A percentile compares a stretch with the other conserved stretches of the same genome.
Evolutionary conservation across 169 alveolate species (phyloP).

Genomic region (Perkinsus marinus): DNA sequence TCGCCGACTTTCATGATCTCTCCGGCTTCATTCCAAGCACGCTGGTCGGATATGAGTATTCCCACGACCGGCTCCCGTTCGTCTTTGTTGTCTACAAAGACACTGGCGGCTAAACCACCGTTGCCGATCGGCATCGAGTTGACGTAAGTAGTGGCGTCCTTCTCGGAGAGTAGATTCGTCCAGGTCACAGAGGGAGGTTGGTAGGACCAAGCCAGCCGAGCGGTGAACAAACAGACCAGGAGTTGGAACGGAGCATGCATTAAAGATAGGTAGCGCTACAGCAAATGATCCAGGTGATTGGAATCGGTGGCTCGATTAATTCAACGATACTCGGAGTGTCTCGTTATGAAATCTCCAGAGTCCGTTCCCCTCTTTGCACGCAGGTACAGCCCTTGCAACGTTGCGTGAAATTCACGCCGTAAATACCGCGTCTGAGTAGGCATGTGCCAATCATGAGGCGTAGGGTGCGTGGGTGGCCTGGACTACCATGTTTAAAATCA

Average conservation of each 20-base stretch:
- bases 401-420: too few relatives aligned
- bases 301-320: too few relatives aligned
- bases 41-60: background rate
- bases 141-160: background rate
- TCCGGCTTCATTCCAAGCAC: background rate
- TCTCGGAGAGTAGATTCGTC: background rate
- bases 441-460: too few relatives aligned
- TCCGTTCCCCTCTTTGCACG: too few relatives aligned
- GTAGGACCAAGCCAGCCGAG: background rate
- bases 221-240: background rate
- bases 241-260: background rate
- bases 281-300: too few relatives aligned
- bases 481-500: too few relatives aligned
- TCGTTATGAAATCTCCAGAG: too few relatives aligned
- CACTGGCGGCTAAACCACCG: background rate
- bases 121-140: background rate
- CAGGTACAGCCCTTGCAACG: too few relatives aligned
- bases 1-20: background rate
- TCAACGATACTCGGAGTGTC: too few relatives aligned
- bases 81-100: background rate
- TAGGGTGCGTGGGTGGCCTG: too few relatives aligned
- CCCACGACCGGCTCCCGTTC: background rate
- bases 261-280: too few relatives aligned
- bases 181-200: background rate
- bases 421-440: too few relatives aligned